phyloP scores from a whole-genome alignment of 225 moss, liverwort and hornwort species.

The Sphagnum contortum region DNA sequence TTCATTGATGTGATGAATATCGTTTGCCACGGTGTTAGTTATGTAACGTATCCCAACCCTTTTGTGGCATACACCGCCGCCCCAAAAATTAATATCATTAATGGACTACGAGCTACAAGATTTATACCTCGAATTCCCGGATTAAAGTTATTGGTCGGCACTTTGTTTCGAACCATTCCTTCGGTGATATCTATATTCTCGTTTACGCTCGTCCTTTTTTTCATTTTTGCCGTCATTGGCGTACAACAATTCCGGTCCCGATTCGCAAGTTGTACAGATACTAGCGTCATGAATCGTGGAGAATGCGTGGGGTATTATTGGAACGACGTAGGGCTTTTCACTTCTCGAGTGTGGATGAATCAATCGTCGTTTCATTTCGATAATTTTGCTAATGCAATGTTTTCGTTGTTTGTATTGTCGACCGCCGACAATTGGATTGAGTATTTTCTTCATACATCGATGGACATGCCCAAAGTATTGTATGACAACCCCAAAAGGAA shows the following conservation, averaged over 20 bases:
- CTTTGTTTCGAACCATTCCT: slow-evolving; percentile 58
- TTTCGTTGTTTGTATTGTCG: slow-evolving; percentile 68
- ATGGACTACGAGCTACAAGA: slow-evolving; percentile 44
- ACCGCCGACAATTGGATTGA: slow-evolving; percentile 78
- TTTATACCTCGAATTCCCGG: slow-evolving; percentile 60
- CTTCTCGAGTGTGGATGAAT: slow-evolving; percentile 60
- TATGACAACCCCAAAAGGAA: slow-evolving; percentile 46
- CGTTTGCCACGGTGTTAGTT: no score
- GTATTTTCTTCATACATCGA: slow-evolving; percentile 33
- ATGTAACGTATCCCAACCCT: no score
- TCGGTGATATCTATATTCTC: slow-evolving; percentile 59
- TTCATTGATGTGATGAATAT: slow-evolving; percentile 54
- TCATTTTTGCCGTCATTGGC: slow-evolving; percentile 83
- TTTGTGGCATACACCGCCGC: background rate
- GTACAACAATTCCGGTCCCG: slow-evolving; percentile 57
- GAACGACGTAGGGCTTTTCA: slow-evolving; percentile 42
- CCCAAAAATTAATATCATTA: slow-evolving; percentile 38
- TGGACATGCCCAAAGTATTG: slow-evolving; percentile 42
- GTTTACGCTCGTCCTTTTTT: slow-evolving; percentile 61
- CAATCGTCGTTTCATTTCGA: slow-evolving; percentile 59
- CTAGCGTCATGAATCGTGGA: slow-evolving; percentile 17
- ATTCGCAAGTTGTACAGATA: slow-evolving; percentile 58
- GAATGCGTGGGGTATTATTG: slow-evolving; percentile 56
- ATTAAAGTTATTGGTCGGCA: slow-evolving; percentile 30
- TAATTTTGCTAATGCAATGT: slow-evolving; percentile 66